Evolutionary conservation across 2,329 filamentous ascomycete species (phyloP), one percentile per base, ranked within the genome.

Genomic region (Sporothrix humicola): DNA sequence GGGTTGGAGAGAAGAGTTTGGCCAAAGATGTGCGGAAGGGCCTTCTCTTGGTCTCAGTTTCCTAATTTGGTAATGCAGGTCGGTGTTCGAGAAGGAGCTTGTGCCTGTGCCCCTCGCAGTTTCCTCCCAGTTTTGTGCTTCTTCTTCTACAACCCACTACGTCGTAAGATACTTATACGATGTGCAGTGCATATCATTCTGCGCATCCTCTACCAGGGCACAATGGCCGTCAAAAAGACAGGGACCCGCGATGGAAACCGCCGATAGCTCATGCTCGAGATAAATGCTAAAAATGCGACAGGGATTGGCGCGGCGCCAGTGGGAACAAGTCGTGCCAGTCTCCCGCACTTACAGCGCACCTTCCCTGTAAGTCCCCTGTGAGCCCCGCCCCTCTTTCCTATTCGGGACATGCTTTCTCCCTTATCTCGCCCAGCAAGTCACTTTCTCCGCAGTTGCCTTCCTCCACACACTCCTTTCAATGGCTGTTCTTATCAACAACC

Each of bases 311-410:
- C 46, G 46, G 63, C 46, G 46, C 26, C 66, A 54, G 65, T 42
- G 66, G 20, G 26, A 37, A 37, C 31, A 3, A 37, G 31, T 37
- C 31, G 48, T 12, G 42, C 23, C 23, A 37, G n/a, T 12, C 9
- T 69, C 42, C 31, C 65, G 54, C 54, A 71, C 69, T 59, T 65
- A 46, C 69, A 48, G 42, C 54, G 69, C 58, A 59, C 69, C 69
- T 71, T 71, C 54, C 54, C 23, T 63, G 69, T 46, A 56, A 48
- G 17, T 17, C 48, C 31, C 31, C 54, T 72, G 54, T 31, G 26
- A 31, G 42, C 50, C 70, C 48, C 56, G 59, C 50, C 59, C 52
- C 20, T 66, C 58, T 65, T 66, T 71, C 69, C 54, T 56, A 44
- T 48, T 50, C 42, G 23, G 61, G 61, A 13, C 61, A 17, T 12